Percentiles rank a stretch among this genome's conserved stretches.
phyloP scores from a whole-genome alignment of 345 rosid species.

The Cardamine resedifolia region DNA sequence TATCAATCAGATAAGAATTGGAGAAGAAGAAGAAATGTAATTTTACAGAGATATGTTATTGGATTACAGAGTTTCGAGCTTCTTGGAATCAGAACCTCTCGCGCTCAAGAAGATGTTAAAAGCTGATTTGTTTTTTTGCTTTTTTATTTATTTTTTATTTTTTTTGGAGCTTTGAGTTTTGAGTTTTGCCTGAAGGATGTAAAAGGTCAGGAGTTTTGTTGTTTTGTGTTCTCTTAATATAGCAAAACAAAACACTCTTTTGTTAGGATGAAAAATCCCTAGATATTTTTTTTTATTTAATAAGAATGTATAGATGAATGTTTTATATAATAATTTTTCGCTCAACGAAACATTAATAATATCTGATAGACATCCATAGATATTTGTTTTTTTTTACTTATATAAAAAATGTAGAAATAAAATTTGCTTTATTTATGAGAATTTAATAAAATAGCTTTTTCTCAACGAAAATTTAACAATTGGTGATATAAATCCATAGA shows the following conservation, averaged over 20 bases:
- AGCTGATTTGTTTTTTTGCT: not conserved
- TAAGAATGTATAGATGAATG: too few species aligned
- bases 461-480: too few species aligned
- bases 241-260: not conserved
- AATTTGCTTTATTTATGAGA: too few species aligned
- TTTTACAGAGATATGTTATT: not conserved
- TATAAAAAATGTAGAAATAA: too few species aligned
- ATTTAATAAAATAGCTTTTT: too few species aligned
- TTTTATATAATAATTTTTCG: too few species aligned
- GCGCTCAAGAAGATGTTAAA: constrained; percentile 17
- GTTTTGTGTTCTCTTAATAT: not conserved
- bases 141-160: not conserved
- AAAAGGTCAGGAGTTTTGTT: constrained; percentile 2
- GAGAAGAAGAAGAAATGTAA: not conserved
- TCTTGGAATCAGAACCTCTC: constrained; percentile 22
- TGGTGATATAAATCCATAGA: too few species aligned
- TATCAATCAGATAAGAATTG: not conserved
- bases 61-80: not conserved
- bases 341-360: too few species aligned
- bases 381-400: too few species aligned
- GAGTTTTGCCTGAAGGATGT: not conserved
- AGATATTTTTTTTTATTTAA: not conserved
- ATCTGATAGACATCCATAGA: too few species aligned
- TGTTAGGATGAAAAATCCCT: not conserved
- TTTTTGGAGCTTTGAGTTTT: not conserved